Conservation (phyloP, 2,329 filamentous ascomycete genomes). For the Colletotrichum sp. region DNA sequence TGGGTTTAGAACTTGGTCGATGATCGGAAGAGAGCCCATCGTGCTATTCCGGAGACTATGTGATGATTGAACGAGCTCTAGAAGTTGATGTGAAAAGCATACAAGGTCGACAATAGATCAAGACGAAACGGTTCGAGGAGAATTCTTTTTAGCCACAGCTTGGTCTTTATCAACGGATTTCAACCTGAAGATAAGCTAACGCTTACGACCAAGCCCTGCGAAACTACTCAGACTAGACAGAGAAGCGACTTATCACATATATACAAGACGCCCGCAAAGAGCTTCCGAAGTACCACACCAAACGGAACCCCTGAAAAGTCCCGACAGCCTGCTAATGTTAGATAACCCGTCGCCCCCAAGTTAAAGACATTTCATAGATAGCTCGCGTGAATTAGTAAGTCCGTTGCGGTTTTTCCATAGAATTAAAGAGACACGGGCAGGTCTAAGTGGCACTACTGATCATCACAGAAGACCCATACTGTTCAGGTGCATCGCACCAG, state of each 20-base stretch:
- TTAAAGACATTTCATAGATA: rapidly evolving
- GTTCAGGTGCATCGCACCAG: neutral
- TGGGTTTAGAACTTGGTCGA: neutral
- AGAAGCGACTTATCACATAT: neutral
- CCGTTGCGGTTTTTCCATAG: neutral
- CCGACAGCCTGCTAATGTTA: neutral
- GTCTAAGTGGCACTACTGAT: neutral
- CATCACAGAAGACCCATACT: neutral
- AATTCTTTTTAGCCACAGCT: neutral
- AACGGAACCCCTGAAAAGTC: neutral
- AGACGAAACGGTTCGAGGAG: neutral
- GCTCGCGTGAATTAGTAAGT: neutral
- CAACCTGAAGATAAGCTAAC: neutral
- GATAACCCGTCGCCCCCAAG: rapidly evolving
- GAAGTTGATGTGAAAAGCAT: neutral
- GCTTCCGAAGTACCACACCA: neutral
- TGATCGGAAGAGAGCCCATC: neutral
- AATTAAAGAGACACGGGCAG: neutral
- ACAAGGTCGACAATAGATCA: neutral
- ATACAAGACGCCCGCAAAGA: neutral
- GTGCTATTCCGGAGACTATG: neutral
- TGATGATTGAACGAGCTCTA: neutral
- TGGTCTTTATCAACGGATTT: neutral
- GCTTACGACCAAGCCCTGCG: neutral
- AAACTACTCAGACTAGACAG: neutral